A percentile compares a stretch with the other conserved stretches of the same genome.
phyloP scores from a whole-genome alignment of 2,329 filamentous ascomycete species.

The Tolypocladium inflatum region DNA sequence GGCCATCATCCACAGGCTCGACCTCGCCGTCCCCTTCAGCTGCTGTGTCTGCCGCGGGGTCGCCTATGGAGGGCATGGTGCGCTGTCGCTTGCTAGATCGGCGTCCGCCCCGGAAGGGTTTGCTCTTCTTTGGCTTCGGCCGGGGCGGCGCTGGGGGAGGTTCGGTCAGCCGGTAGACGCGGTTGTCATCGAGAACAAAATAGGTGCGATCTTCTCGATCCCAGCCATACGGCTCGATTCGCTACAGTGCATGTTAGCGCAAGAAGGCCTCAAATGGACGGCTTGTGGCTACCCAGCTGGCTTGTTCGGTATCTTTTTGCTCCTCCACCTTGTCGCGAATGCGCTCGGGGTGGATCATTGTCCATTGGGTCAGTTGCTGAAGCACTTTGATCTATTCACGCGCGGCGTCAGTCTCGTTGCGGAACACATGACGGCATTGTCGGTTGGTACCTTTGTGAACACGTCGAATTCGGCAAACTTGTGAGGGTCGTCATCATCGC shows the following conservation, averaged over 20 bases:
- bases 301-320: constrained; percentile 71
- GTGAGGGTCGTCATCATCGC: constrained; percentile 59
- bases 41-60: constrained; percentile 19
- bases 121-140: constrained; percentile 56
- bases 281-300: constrained; percentile 58
- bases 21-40: constrained; percentile 21
- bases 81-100: constrained; percentile 67
- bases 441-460: constrained; percentile 56
- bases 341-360: constrained; percentile 76
- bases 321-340: constrained; percentile 82
- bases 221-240: constrained; percentile 79
- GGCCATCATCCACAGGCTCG: constrained; percentile 38
- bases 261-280: neutral
- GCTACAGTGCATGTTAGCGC: constrained; percentile 28
- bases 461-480: constrained; percentile 77
- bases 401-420: neutral
- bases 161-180: constrained; percentile 83
- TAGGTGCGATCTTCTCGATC: constrained; percentile 81
- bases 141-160: constrained; percentile 52
- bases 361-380: constrained; percentile 84
- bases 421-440: neutral
- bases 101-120: constrained; percentile 36
- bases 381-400: constrained; percentile 56
- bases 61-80: constrained; percentile 25
- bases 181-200: constrained; percentile 87